phyloP scores from a whole-genome alignment of 83 land plant genomes.

The Thuja plicata region DNA sequence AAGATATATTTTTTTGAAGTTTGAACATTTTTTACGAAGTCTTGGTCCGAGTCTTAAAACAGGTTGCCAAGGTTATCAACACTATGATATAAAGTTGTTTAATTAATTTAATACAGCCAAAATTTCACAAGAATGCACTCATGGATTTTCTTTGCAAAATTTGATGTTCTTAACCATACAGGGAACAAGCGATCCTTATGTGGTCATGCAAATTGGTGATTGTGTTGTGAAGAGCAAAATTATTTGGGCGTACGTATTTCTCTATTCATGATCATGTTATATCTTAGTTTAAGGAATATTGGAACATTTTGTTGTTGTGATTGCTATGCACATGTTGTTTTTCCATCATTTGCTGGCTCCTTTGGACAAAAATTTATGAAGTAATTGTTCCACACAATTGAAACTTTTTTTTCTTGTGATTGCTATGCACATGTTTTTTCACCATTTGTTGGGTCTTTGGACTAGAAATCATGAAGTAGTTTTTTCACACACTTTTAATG shows the following conservation, averaged over 20 bases:
- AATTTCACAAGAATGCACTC: neutral
- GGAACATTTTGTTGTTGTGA: neutral
- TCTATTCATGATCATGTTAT: neutral
- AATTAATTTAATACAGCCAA: neutral
- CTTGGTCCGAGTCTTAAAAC: no score
- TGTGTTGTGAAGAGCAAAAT: slow-evolving; percentile 78
- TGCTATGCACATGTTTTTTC: no score
- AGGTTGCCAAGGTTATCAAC: no score
- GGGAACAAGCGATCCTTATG: slow-evolving; percentile 99
- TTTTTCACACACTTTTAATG: neutral
- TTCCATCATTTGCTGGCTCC: neutral
- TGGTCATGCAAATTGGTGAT: slow-evolving; percentile 75
- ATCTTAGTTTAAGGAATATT: neutral
- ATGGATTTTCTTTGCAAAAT: neutral
- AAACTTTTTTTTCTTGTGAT: no score
- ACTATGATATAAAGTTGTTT: neutral
- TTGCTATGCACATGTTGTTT: neutral
- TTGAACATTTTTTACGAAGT: no score
- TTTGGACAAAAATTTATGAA: neutral
- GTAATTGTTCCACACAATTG: no score
- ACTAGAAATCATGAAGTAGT: neutral
- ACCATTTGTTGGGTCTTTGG: neutral
- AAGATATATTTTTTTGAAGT: no score
- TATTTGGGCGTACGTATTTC: slow-evolving; percentile 81
- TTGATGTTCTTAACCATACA: slow-evolving; percentile 20